Base-by-base conservation (phyloP, 352 stramenopile genomes). In the Globisporangium iwayamae region DNA sequence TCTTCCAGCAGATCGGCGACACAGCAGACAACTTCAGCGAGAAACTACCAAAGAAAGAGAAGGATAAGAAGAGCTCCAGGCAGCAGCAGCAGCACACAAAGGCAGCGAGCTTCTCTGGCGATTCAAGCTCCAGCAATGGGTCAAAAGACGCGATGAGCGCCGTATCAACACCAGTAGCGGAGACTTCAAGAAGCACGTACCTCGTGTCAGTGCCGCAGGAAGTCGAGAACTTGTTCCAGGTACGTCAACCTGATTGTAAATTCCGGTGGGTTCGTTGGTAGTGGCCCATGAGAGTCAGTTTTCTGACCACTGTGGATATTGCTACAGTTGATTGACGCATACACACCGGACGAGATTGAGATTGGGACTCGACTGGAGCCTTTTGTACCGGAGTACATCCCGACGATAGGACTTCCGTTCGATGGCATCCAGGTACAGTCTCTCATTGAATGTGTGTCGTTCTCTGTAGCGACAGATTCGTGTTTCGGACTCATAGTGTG, bases 381-480 rank as follows among this genome's bases (percentile, higher is more conserved):
- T 20, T 99, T 98, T 59, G 76, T 98, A 11, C 96, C 96, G 0
- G 88, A 96, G 25, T 98, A 93, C 63, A 92, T 98, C 20, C 96
- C 96, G 4, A 62, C 70, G 0, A 79, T 90, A 8, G 84, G 84
- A 3, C 28, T 85, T 0, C 84, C 84, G 0, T 93, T 89, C 53
- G 82, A 91, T 43, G 82, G 79, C 34, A 83, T 90, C n/a, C 72
- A 88, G 72, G 79, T 91, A 66, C 14, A 39, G 11, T 14, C 7
- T 52, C 22, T 16, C 28, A 48, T 48, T 48, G 16, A 22, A 48
- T 22, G 16, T 2, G n/a, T 48, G 43, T 6, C 18, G 43, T 22
- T 7, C 1, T 48, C 43, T 48, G 4, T 48, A 22, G 2, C 8
- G 43, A 48, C 5, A 9, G 43, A 22, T 22, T n/a, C 39, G 5